phyloP scores from a whole-genome alignment of 225 moss, liverwort and hornwort genomes.

The Takakia lepidozioides region DNA sequence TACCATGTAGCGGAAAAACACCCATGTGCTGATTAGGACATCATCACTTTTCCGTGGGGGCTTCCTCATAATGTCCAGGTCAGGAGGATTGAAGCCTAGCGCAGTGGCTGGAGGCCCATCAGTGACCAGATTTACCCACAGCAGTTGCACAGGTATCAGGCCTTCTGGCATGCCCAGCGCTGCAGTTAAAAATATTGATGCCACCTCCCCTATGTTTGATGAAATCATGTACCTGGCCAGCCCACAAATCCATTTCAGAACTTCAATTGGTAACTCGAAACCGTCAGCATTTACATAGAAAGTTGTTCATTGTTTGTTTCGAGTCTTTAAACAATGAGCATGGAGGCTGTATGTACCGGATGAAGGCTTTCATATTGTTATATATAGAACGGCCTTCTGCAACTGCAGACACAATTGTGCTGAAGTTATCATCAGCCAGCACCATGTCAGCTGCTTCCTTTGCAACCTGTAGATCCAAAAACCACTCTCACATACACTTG shows the following conservation, averaged over 20 bases:
- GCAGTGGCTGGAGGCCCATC: slow-evolving; percentile 99
- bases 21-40: slow-evolving; percentile 78
- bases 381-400: slow-evolving; percentile 93
- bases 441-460: slow-evolving; percentile 99
- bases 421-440: slow-evolving; percentile 93
- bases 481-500: neutral
- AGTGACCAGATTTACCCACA: slow-evolving; percentile 96
- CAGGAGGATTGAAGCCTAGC: slow-evolving; percentile 93
- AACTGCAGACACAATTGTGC: slow-evolving; percentile 89
- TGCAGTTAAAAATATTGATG: slow-evolving; percentile 88
- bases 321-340: too few species aligned
- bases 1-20: slow-evolving; percentile 94
- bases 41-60: slow-evolving; percentile 81
- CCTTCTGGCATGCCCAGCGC: slow-evolving; percentile 95
- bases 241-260: neutral
- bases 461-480: slow-evolving; percentile 53
- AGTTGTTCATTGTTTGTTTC: too few species aligned
- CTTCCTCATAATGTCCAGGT: slow-evolving; percentile 80
- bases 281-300: too few species aligned
- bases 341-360: too few species aligned
- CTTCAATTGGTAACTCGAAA: neutral
- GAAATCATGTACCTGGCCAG: slow-evolving; percentile 98
- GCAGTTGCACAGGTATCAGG: slow-evolving; percentile 81
- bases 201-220: slow-evolving; percentile 93
- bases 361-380: slow-evolving; percentile 96